Evolutionary conservation across 2,329 filamentous ascomycete species (phyloP), one percentile per base, ranked within the genome.

Genomic region (Colletotrichum godetiae): DNA sequence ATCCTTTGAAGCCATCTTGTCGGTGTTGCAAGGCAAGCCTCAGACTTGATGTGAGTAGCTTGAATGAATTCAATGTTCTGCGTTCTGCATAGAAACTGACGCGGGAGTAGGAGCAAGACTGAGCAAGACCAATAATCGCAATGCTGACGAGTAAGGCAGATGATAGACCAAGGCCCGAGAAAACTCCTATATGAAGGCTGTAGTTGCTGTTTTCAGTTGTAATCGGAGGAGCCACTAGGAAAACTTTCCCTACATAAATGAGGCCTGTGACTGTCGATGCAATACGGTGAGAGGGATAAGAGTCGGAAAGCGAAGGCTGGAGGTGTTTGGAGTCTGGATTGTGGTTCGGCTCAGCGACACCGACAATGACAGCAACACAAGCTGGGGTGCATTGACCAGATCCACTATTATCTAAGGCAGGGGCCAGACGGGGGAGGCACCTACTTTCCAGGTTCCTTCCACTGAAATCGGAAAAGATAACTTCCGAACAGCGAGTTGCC

Each of bases 1-100:
- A 89, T 89, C 81, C 89, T 90, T 89, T 78, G 90, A 91, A 29
- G 69, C 46, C 74, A 76, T 76, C 27, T 67, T 12, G 68, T 29
- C 19, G 49, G 35, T 27, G 22, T n/a, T 29, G 15, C 24, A 15
- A 27, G 49, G n/a, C n/a, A n/a, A 13, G 13, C 49, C n/a, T 8
- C 11, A 24, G 6, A 5, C 5, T n/a, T 5, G 27, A 22, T n/a
- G 13, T 5, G 4, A 27, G 22, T 3, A 12, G 13, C 22, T 3
- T 19, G 49, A 4, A n/a, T 31, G 27, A 27, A 12, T 27, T 31
- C 46, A 12, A 27, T 15, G 7, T 2, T 55, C 2, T 35, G 4
- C 13, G 15, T 42, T 42, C 37, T 42, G 13, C 19, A 11, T 49
- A 19, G 19, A n/a, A 49, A 19, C 42, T 49, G 19, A 49, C 22